phyloP scores from a whole-genome alignment of 1,139 yeast genomes.

The Petasospora fabianii region DNA sequence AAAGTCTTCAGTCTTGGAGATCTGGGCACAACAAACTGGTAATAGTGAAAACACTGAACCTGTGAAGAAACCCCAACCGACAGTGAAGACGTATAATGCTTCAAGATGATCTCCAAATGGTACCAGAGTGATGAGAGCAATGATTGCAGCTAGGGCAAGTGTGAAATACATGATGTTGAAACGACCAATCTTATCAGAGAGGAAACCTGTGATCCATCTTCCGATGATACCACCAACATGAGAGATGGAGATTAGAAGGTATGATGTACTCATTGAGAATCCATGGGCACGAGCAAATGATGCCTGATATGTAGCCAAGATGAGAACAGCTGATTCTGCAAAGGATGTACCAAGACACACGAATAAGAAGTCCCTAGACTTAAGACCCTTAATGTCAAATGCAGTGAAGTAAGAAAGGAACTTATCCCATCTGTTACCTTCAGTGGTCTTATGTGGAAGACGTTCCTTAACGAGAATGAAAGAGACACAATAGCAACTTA shows the following conservation, averaged over 20 bases:
- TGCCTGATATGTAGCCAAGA: slow-evolving; percentile 50
- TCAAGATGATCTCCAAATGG: slow-evolving; percentile 33
- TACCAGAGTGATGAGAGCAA: slow-evolving; percentile 28
- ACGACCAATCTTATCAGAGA: slow-evolving; percentile 47
- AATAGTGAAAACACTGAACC: slow-evolving; percentile 47
- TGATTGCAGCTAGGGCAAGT: slow-evolving; percentile 37
- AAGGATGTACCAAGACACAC: slow-evolving; percentile 27
- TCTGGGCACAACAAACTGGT: slow-evolving; percentile 56
- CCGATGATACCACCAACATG: slow-evolving; percentile 63
- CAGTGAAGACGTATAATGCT: slow-evolving; percentile 33
- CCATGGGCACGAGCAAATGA: slow-evolving; percentile 53
- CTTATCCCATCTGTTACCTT: slow-evolving; percentile 10
- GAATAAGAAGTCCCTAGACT: slow-evolving; percentile 24
- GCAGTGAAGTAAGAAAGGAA: slow-evolving; percentile 18
- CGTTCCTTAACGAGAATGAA: slow-evolving; percentile 20
- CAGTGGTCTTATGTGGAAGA: slow-evolving; percentile 14
- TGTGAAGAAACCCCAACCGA: slow-evolving; percentile 33
- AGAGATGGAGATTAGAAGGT: slow-evolving; percentile 49
- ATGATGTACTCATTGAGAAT: slow-evolving; percentile 45
- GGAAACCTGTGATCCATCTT: slow-evolving; percentile 51
- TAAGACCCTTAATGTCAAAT: slow-evolving; percentile 27
- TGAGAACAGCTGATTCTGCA: slow-evolving; percentile 45
- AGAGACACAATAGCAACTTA: slow-evolving; percentile 31
- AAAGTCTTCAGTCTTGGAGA: slow-evolving; percentile 59
- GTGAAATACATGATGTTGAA: slow-evolving; percentile 48